Percentiles rank a stretch among this genome's conserved stretches.
Conservation (phyloP, 2,329 filamentous ascomycete species). For the Penicillium sp. region DNA sequence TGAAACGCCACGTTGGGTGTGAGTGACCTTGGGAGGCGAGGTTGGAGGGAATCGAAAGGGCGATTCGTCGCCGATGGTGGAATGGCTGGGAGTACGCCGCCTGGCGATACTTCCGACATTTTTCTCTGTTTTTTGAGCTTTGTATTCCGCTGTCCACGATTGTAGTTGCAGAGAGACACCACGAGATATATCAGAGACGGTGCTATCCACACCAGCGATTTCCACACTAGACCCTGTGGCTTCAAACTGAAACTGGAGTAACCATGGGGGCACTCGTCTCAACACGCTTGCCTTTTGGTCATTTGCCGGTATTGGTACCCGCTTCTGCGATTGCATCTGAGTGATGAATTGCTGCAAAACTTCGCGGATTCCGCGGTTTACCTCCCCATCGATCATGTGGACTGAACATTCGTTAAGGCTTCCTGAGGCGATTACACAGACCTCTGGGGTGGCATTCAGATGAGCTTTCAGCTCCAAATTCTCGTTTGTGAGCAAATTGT, state of each 20-base stretch:
- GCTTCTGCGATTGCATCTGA: conserved; percentile 63
- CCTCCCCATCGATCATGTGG: conserved; percentile 87
- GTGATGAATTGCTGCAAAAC: conserved; percentile 81
- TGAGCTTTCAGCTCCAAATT: conserved; percentile 83
- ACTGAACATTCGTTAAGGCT: conserved; percentile 83
- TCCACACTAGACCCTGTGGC: conserved; percentile 88
- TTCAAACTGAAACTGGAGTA: conserved; percentile 79
- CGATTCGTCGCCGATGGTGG: conserved; percentile 65
- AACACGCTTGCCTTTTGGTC: conserved; percentile 66
- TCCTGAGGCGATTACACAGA: conserved; percentile 76
- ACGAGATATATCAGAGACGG: conserved; percentile 76
- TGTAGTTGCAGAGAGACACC: conserved; percentile 85
- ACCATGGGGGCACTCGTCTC: conserved; percentile 77
- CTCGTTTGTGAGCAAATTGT: conserved; percentile 85
- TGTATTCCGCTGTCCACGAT: conserved; percentile 85
- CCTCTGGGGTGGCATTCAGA: conserved; percentile 78
- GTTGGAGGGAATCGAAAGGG: conserved; percentile 52
- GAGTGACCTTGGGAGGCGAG: conserved; percentile 47
- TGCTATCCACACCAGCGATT: conserved; percentile 80
- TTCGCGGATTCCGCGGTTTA: conserved; percentile 86
- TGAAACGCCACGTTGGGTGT: conserved; percentile 47
- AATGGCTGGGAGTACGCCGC: conserved; percentile 72
- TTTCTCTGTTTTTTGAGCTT: conserved; percentile 72
- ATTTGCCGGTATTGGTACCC: conserved; percentile 51
- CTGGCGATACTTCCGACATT: conserved; percentile 48